These are phyloP conservation scores for Amesomyces nigricolor DNA, from an alignment of 2,329 filamentous ascomycete species.

Conservation along the genomic window DNA sequence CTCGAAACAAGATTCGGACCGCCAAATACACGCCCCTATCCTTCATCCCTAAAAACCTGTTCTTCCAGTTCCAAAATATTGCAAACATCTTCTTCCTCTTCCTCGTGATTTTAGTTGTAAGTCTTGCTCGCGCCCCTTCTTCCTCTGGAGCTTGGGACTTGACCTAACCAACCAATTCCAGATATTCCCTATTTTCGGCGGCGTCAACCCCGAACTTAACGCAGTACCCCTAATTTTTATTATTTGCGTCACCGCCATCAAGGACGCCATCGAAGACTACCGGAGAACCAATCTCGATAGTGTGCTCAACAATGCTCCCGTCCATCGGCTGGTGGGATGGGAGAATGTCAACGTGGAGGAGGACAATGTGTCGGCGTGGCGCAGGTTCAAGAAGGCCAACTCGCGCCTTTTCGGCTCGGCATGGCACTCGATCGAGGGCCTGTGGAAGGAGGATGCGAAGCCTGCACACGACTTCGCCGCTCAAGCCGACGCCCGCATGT, in stretches of 20 bases:
- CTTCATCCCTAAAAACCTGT: constrained; percentile 94
- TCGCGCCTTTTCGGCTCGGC: constrained; percentile 55
- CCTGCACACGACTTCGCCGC: constrained; percentile 44
- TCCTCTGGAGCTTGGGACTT: constrained; percentile 15
- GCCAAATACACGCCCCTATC: constrained; percentile 95
- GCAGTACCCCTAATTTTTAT: constrained; percentile 92
- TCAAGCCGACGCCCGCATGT: constrained; percentile 57
- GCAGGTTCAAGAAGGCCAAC: constrained; percentile 82
- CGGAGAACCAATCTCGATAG: constrained; percentile 85
- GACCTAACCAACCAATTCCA: constrained; percentile 38
- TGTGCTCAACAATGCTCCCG: constrained; percentile 91
- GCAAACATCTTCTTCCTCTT: constrained; percentile 99
- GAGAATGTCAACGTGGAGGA: constrained; percentile 88
- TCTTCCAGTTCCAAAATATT: constrained; percentile 97
- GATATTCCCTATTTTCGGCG: constrained; percentile 96
- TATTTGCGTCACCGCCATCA: constrained; percentile 78
- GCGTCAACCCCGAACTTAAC: constrained; percentile 80
- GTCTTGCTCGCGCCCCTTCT: constrained; percentile 35
- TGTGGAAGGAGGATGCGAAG: constrained; percentile 46
- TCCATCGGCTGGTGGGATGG: constrained; percentile 84
- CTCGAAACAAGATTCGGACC: constrained; percentile 94
- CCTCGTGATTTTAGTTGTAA: constrained; percentile 86
- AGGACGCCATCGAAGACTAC: constrained; percentile 95
- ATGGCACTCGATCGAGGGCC: constrained; percentile 41
- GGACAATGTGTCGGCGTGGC: constrained; percentile 81